phyloP scores from a whole-genome alignment of 345 rosid genomes.

The Turnera subulata region DNA sequence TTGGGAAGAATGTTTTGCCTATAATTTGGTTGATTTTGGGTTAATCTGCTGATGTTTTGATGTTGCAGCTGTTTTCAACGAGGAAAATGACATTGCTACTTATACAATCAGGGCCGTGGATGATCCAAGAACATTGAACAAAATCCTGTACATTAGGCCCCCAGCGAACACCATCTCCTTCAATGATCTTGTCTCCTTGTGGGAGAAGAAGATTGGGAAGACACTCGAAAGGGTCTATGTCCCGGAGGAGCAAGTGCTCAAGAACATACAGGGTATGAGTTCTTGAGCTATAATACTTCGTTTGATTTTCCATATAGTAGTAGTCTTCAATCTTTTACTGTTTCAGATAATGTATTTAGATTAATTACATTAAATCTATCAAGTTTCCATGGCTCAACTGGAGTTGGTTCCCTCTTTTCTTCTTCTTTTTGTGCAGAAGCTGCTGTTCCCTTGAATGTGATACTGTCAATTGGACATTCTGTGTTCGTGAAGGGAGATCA shows the following conservation, averaged over 20 bases:
- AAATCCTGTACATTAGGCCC: constrained; percentile 21
- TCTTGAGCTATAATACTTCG: background rate
- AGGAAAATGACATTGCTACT: constrained; percentile 21
- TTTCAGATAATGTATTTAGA: no score
- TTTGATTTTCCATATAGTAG: no score
- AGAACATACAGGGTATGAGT: constrained; percentile 24
- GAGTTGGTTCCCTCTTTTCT: no score
- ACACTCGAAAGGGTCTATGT: constrained; percentile 26
- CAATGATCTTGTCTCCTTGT: constrained; percentile 27
- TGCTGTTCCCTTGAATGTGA: constrained; percentile 11
- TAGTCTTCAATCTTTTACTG: no score
- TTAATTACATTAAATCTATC: no score
- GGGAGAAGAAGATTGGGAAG: constrained; percentile 34
- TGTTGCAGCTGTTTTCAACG: constrained; percentile 4
- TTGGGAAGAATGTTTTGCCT: background rate
- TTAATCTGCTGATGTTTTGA: background rate
- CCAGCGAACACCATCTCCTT: constrained; percentile 19
- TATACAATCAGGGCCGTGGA: constrained; percentile 32
- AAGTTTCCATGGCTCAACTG: no score
- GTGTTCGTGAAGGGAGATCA: constrained; percentile 19
- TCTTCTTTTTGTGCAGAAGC: constrained; percentile 16
- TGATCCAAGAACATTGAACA: constrained; percentile 37
- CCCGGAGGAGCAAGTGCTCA: constrained; percentile 27
- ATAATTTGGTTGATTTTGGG: constrained; percentile 4
- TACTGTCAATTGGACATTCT: constrained; percentile 13